These are phyloP conservation scores for Aspergillus pseudonomiae DNA, from an alignment of 2,329 filamentous ascomycete species.

Conservation along the genomic window DNA sequence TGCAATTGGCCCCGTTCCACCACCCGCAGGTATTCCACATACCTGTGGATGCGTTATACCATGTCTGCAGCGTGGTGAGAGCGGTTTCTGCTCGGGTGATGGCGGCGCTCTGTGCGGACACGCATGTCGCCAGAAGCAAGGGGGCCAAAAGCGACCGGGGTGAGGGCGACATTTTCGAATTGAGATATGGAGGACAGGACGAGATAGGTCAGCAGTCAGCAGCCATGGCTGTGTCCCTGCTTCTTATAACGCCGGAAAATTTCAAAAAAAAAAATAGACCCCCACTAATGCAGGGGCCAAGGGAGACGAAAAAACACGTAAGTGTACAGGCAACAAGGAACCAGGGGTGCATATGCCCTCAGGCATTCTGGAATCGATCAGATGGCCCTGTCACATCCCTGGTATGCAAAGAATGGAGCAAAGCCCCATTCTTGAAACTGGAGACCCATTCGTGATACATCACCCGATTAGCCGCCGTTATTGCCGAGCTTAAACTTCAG, in stretches of 20 bases:
- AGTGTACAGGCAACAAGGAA: conserved; percentile 1
- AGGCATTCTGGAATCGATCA: conserved; percentile 4
- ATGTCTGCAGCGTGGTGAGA: conserved; percentile 56
- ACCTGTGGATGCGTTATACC: conserved; percentile 64
- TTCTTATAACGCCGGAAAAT: background rate
- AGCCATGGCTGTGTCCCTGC: background rate
- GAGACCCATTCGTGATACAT: conserved; percentile 2
- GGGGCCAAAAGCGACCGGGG: background rate
- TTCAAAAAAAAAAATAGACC: background rate
- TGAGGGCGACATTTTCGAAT: background rate
- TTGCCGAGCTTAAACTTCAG: conserved; percentile 1
- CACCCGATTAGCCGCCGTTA: background rate
- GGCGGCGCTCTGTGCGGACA: background rate
- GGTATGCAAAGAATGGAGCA: background rate
- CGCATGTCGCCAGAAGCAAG: background rate
- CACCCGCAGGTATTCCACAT: conserved; percentile 68
- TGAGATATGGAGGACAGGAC: background rate
- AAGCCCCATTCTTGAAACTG: conserved; percentile 1
- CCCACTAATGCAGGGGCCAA: background rate
- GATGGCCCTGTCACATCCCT: conserved; percentile 4
- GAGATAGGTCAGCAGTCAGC: background rate
- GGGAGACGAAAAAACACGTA: background rate
- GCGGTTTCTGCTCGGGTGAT: conserved; percentile 24
- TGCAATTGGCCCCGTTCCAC: conserved; percentile 73
- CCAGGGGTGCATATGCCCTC: conserved; percentile 2